Evolutionary conservation across 352 stramenopile species (phyloP), one percentile per base, ranked within the genome.

Genomic region (Phytopythium litorale): DNA sequence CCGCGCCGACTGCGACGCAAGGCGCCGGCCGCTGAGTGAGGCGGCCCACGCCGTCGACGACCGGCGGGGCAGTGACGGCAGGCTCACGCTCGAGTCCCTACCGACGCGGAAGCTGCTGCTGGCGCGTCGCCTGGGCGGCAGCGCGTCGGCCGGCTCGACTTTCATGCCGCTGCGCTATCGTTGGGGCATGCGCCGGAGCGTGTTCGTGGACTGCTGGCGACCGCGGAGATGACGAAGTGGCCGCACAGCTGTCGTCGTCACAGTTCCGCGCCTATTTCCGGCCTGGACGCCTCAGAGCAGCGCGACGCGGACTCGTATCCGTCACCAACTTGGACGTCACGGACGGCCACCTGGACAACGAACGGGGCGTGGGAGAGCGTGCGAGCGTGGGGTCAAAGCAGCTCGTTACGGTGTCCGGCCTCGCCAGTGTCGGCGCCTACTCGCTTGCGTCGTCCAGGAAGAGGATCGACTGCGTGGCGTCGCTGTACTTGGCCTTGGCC

Each of bases 381-480:
- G 42, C 1, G 11, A 48, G 7, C 33, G 42, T 25, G 42, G 42
- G 7, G 21, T 50, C 7, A 50, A 30, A 50, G 43, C 57, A 28
- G 18, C 49, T 40, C n/a, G 46, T 33, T 25, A 48, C 6, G 42
- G 25, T 28, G 18, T 46, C 13, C 13, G 7, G 40, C 1, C 16
- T 28, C 13, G 7, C 25, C 25, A 28, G 25, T 28, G 25, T 28
- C 25, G 11, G 18, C 54, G 56, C 62, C 62, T 79, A 91, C 65
- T 91, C 78, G 45, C 79, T 86, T 56, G 82, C 79, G 64, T 91
- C 82, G 62, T 89, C 79, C 21, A 91, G 65, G 67, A 91, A 91
- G 35, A 81, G 43, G 43, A 91, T 87, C 12, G 82, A 73, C 50
- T 78, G 78, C 2, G 79, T 89, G 12, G 76, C 76, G 40, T 74